Conservation (phyloP, 73 alveolate genomes). For the Loxodes magnus region DNA sequence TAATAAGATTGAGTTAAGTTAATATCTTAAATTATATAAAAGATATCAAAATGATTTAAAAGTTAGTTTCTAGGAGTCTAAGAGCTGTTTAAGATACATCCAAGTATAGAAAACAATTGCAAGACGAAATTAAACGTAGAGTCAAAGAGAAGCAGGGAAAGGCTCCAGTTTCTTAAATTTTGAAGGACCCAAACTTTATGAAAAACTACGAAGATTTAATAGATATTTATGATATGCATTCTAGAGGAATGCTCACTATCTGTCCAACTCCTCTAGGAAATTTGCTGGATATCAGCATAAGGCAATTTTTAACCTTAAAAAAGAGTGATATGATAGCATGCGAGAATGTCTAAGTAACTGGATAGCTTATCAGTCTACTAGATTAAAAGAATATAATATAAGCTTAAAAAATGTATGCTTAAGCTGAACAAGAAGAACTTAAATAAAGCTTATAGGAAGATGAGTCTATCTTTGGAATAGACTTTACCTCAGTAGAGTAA, state of each 20-base stretch:
- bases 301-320: conserved; percentile 56
- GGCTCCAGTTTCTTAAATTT: no score
- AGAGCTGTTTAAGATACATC: no score
- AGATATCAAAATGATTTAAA: no score
- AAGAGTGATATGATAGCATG: conserved; percentile 72
- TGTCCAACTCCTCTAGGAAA: conserved; percentile 89
- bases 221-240: conserved; percentile 8
- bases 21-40: no score
- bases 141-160: no score
- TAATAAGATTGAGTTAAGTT: no score
- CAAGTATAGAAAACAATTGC: no score
- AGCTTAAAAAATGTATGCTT: conserved; percentile 14
- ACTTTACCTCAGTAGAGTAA: no score
- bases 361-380: conserved; percentile 47
- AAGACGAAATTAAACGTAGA: no score
- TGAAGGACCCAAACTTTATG: not conserved
- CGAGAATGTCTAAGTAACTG: conserved; percentile 72
- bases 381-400: conserved; percentile 35
- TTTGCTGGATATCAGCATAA: conserved; percentile 44
- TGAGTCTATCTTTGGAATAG: conserved; percentile 13
- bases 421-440: conserved; percentile 33
- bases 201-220: conserved; percentile 13
- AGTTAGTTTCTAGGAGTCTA: no score
- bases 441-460: conserved; percentile 28
- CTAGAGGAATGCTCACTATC: conserved; percentile 29